Evolutionary conservation across 805 yeast genomes (phyloP).

Genomic region (Ogataea nonfermentans): DNA sequence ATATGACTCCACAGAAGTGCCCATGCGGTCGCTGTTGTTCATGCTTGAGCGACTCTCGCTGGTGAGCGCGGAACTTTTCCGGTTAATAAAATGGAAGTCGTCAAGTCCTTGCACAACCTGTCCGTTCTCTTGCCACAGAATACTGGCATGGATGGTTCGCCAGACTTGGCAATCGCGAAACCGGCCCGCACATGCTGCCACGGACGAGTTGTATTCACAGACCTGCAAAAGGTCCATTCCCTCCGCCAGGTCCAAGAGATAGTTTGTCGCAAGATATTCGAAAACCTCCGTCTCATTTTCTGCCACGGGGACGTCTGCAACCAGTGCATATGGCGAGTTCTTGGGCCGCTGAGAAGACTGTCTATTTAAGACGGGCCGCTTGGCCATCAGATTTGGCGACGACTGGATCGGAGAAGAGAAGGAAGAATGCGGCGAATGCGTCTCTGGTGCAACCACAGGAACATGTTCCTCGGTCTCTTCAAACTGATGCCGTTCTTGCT

Average conservation of each 20-base stretch:
- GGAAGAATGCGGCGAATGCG: conserved; percentile 6
- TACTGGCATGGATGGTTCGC: conserved; percentile 52
- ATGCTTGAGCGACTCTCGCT: conserved; percentile 23
- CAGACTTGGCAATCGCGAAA: conserved; percentile 62
- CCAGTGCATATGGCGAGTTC: conserved; percentile 36
- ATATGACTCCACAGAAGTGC: conserved; percentile 23
- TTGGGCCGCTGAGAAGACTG: conserved; percentile 19
- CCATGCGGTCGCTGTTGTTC: conserved; percentile 22
- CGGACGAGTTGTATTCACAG: conserved; percentile 55
- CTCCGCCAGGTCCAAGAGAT: conserved; percentile 45
- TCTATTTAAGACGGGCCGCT: conserved; percentile 18
- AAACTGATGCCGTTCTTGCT: conserved; percentile 47
- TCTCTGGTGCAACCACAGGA: conserved; percentile 7
- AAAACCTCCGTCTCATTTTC: conserved; percentile 44
- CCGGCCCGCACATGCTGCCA: conserved; percentile 50
- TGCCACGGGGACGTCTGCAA: conserved; percentile 42
- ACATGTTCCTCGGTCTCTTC: conserved; percentile 23
- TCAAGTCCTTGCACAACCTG: conserved; percentile 18
- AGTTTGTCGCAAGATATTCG: conserved; percentile 48
- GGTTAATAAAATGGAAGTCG: conserved; percentile 9
- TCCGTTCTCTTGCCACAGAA: conserved; percentile 34
- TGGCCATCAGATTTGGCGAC: conserved; percentile 14
- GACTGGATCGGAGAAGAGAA: conserved; percentile 13
- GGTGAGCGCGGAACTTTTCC: conserved; percentile 18
- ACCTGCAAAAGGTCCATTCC: conserved; percentile 51